Percentiles rank a stretch among this genome's conserved stretches.
Evolutionary conservation across 306 rosid genomes (phyloP).

Genomic region (Citrullus colocynthis): DNA sequence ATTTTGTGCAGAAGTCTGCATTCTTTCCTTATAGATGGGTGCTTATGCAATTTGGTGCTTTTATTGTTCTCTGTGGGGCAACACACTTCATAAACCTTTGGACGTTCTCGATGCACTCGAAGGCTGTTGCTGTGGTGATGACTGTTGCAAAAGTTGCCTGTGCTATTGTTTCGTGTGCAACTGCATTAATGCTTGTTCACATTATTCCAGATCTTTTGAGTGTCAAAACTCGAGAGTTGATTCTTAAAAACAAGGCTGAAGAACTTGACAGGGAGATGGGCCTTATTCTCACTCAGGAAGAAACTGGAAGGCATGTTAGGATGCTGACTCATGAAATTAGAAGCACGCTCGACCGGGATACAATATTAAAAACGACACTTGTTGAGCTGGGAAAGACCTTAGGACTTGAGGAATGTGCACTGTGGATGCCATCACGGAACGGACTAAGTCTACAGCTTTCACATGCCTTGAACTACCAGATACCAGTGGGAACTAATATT

Average conservation of each 20-base stretch:
- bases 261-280: conserved; percentile 97
- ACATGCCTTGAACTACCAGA: conserved; percentile 53
- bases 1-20: conserved; percentile 79
- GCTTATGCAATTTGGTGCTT: conserved; percentile 95
- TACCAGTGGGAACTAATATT: conserved; percentile 62
- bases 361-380: conserved; percentile 82
- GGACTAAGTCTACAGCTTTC: conserved; percentile 65
- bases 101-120: conserved; percentile 73
- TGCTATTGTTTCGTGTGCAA: conserved; percentile 82
- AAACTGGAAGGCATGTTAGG: conserved; percentile 88
- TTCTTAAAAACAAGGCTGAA: conserved; percentile 71
- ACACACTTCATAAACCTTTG: conserved; percentile 87
- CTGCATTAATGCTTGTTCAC: conserved; percentile 91
- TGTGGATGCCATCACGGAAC: conserved; percentile 88
- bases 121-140: conserved; percentile 72
- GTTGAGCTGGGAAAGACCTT: conserved; percentile 87
- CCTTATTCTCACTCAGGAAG: conserved; percentile 77
- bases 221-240: conserved; percentile 67
- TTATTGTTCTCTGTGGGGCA: conserved; percentile 88
- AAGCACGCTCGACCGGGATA: conserved; percentile 80
- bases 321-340: conserved; percentile 96
- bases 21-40: conserved; percentile 96
- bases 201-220: conserved; percentile 81
- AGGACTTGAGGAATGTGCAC: conserved; percentile 71
- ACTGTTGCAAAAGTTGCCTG: conserved; percentile 62